Evolutionary conservation across 139 green algal genomes (phyloP), one percentile per base, ranked within the genome.

Genomic region (Asterochloris sp.): DNA sequence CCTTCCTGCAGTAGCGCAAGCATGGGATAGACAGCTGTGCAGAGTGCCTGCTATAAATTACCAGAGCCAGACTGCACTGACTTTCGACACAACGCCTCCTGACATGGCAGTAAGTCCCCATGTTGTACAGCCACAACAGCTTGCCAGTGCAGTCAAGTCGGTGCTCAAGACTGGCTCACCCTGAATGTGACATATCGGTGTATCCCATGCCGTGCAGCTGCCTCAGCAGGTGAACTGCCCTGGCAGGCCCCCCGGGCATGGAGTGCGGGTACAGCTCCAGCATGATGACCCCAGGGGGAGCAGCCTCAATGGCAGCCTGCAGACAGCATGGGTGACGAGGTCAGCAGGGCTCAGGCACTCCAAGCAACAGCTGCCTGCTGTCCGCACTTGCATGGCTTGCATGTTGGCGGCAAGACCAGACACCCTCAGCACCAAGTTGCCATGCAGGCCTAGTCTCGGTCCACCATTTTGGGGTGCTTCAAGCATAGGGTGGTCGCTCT

Each of bases 191-290:
- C 23, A 93, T 82, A 38, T 96, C 85, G 0, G 77, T 87, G 86
- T 96, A 97, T 61, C 94, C 94, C 78, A 94, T 84, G 1, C 79
- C 78, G 67, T 90, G 74, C 83, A 97, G 80, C 78, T 85, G 83
- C 26, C 83, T 79, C 74, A 97, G 77, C 74, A 95, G 71, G 15
- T 79, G 64, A 27, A 86, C 74, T 12, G 91, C 88, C 9, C 83
- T 74, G 24, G 27, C 74, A 47, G 63, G 29, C 13, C 88, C 86
- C 0, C 80, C 76, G 8, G 63, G 27, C 87, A 97, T 91, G 9
- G 84, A 79, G 0, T 73, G 66, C 0, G 92, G 90, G 47, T 89
- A 83, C 84, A 92, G 92, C 83, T 97, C 91, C 28, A 97, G 23
- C 21, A 92, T 79, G 4, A 97, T 78, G 61, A 95, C 92, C 8